Percentiles rank a stretch among this genome's conserved stretches.
These are phyloP conservation scores for Linnemannia elongata DNA, from an alignment of 192 early-diverging fungal species.

Conservation along the genomic window DNA sequence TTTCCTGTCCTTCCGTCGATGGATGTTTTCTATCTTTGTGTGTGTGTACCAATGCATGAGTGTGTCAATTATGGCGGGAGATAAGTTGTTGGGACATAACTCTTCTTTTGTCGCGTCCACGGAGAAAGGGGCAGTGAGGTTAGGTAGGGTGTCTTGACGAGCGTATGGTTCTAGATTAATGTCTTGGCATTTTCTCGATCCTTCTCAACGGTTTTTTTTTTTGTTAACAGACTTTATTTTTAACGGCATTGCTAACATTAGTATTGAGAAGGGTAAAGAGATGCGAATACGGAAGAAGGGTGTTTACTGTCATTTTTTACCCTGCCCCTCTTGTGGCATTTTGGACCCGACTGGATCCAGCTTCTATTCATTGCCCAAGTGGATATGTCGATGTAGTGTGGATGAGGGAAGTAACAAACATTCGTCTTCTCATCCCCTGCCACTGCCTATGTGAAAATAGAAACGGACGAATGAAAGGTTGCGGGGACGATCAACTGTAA, in stretches of 20 bases:
- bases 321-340: background rate
- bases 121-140: background rate
- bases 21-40: background rate
- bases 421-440: background rate
- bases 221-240: background rate
- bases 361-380: background rate
- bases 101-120: background rate
- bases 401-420: background rate
- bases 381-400: background rate
- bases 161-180: background rate
- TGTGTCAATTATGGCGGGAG: background rate
- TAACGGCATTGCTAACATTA: background rate
- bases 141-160: background rate
- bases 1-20: background rate
- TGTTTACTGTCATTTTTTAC: background rate
- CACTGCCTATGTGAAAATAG: background rate
- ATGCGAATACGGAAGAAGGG: background rate
- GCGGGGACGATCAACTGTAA: background rate
- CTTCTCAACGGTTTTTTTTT: background rate
- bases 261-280: background rate
- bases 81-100: background rate
- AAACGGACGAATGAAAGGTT: background rate
- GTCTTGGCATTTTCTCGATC: constrained; percentile 2
- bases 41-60: background rate
- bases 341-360: background rate